Evolutionary conservation across 1,139 yeast genomes (phyloP), one percentile per base, ranked within the genome.

Genomic region (Candida gigantensis): DNA sequence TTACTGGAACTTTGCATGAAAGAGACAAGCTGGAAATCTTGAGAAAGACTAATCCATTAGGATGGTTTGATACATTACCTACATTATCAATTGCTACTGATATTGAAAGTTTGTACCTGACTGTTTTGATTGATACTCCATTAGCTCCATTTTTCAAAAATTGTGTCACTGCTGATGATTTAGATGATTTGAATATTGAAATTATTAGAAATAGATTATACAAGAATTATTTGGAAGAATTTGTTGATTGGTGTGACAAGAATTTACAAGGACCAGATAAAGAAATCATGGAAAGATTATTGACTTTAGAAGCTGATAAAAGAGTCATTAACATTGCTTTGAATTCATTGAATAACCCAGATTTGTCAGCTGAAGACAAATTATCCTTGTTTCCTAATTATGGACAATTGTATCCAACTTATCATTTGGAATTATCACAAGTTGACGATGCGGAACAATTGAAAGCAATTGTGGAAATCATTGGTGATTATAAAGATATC

Each of bases 11-110:
- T 0, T 78, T 92, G 44, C 98, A 94, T 57, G 96, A 90, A 55
- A 79, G 97, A 55, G 96, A 94, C 60, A 79, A 86, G 57, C 68
- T 80, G 33, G 98, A 92, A 54, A 83, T 92, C 41, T 74, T 92
- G 53, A 79, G 80, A 42, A 82, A 96, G 57, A 88, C 97, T 59
- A 96, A 92, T 58, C 98, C 98, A 1, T 72, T 94, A 49, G 99
- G 99, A 29, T 89, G 97, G 96, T 94, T 94, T 58, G 98, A 92
- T 53, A 92, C 97, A 3, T 77, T 94, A 50, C 98, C 98, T 19
- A 92, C 98, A 0, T 73, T 94, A 44, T 80, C 95, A 7, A 94
- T 90, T 37, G 96, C 97, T 30, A 88, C 96, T 3, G 97, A 90
- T 60, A 80, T 92, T 42, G 96, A 89, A 53, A 82, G 95, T 26